phyloP scores from a whole-genome alignment of 305 asterid genomes.

The Ajuga reptans region DNA sequence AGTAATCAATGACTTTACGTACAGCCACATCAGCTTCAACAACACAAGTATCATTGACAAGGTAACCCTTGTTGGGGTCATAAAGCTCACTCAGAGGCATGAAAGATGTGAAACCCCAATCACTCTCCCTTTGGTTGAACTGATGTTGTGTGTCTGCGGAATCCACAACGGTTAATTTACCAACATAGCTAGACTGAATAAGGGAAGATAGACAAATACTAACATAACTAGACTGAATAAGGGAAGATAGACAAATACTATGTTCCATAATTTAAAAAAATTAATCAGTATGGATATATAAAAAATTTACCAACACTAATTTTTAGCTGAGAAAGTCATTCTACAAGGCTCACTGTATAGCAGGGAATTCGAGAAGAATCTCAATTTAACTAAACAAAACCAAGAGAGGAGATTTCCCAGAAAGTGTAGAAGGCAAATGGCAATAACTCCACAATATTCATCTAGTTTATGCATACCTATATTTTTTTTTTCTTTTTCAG shows the following conservation, averaged over 20 bases:
- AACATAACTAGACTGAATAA: constrained; percentile 7
- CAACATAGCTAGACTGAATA: constrained; percentile 15
- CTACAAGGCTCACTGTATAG: neutral
- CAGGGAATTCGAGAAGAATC: neutral
- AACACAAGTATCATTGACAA: constrained; percentile 63
- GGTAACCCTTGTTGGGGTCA: constrained; percentile 75
- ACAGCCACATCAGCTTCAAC: constrained; percentile 92
- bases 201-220: constrained; percentile 5
- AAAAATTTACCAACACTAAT: neutral
- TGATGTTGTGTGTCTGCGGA: constrained; percentile 85
- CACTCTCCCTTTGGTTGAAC: constrained; percentile 88
- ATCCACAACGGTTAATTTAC: constrained; percentile 18
- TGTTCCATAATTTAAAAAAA: constrained; percentile 4
- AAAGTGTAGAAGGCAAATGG: neutral
- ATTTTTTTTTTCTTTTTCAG: neutral
- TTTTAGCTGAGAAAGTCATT: neutral
- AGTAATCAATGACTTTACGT: constrained; percentile 64
- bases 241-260: neutral
- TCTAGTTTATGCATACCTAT: neutral
- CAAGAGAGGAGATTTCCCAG: neutral
- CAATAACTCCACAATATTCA: constrained; percentile 7
- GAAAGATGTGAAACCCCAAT: constrained; percentile 95
- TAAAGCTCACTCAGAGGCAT: constrained; percentile 85
- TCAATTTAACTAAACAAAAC: neutral
- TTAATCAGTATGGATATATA: constrained; percentile 6